Conservation (phyloP, 331 rosid species). For the Prunus yedoensis region DNA sequence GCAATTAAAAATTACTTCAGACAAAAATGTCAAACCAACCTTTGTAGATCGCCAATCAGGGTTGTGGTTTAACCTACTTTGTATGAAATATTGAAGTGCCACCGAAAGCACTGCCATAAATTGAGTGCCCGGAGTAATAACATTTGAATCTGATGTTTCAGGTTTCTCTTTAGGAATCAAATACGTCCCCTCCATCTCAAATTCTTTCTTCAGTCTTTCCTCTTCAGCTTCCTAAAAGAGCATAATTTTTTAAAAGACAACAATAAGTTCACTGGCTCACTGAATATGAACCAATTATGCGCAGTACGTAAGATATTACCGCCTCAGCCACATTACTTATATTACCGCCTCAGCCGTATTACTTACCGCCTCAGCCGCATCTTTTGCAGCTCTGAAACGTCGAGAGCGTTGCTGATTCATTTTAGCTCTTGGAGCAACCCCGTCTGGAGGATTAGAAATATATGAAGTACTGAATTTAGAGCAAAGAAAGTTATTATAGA, state of each 20-base stretch:
- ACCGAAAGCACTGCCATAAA: slow-evolving; percentile 87
- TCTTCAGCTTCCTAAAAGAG: slow-evolving; percentile 87
- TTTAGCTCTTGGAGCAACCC: slow-evolving; percentile 99
- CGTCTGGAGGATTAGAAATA: slow-evolving; percentile 48
- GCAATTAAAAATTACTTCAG: slow-evolving; percentile 10
- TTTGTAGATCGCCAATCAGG: slow-evolving; percentile 75
- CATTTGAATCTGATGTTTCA: slow-evolving; percentile 87
- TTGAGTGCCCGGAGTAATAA: slow-evolving; percentile 94
- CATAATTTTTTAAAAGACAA: background rate
- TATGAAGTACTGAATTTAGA: slow-evolving; percentile 3
- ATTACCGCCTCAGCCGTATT: too few species aligned
- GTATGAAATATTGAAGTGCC: slow-evolving; percentile 92
- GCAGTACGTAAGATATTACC: slow-evolving; percentile 27
- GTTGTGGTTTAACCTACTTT: slow-evolving; percentile 73
- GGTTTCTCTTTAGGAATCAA: slow-evolving; percentile 61
- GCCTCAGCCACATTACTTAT: too few species aligned
- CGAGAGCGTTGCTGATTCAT: slow-evolving; percentile 99
- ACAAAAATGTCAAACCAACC: slow-evolving; percentile 51
- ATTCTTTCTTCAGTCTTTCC: slow-evolving; percentile 75
- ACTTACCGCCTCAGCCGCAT: slow-evolving; percentile 80
- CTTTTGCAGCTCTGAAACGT: slow-evolving; percentile 95
- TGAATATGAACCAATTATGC: slow-evolving; percentile 13
- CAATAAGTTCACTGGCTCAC: slow-evolving; percentile 19
- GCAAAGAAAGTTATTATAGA: background rate
- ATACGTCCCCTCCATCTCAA: slow-evolving; percentile 54